A percentile compares a stretch with the other conserved stretches of the same genome.
These are phyloP conservation scores for Miamiensis avidus DNA, from an alignment of 169 alveolate species.

Conservation along the genomic window DNA sequence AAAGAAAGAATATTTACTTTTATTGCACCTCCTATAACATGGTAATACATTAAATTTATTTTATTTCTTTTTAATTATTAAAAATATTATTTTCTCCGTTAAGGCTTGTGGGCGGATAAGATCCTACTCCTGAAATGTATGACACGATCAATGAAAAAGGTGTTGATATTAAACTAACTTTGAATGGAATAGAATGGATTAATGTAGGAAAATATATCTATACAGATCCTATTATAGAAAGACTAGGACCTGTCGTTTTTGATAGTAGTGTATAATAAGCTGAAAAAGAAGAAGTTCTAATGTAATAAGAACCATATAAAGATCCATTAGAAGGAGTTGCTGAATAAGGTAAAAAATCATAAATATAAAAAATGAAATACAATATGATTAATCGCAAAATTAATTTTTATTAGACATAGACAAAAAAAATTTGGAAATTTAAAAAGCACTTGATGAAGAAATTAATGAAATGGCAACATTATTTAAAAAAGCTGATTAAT, in stretches of 20 bases:
- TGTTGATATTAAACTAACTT: slow-evolving; percentile 68
- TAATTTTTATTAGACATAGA: slow-evolving; percentile 35
- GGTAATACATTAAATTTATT: slow-evolving; percentile 24
- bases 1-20: slow-evolving; percentile 68
- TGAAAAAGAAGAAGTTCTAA: slow-evolving; percentile 49
- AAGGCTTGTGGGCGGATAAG: slow-evolving; percentile 71
- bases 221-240: slow-evolving; percentile 62
- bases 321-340: slow-evolving; percentile 39
- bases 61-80: slow-evolving; percentile 30
- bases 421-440: slow-evolving; percentile 52
- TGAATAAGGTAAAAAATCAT: background rate
- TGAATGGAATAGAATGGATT: slow-evolving; percentile 84
- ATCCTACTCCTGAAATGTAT: slow-evolving; percentile 55
- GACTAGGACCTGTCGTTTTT: slow-evolving; percentile 60
- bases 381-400: background rate
- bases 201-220: slow-evolving; percentile 69
- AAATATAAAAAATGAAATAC: background rate
- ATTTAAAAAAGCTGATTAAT: slow-evolving; percentile 59
- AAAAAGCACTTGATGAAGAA: slow-evolving; percentile 48
- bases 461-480: slow-evolving; percentile 54
- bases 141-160: slow-evolving; percentile 33
- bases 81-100: background rate
- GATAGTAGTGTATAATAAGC: slow-evolving; percentile 50
- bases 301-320: slow-evolving; percentile 59
- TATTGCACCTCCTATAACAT: slow-evolving; percentile 80